Base-by-base conservation (phyloP, 371 early-diverging fungal species). In the Zopfochytrium polystomum region DNA sequence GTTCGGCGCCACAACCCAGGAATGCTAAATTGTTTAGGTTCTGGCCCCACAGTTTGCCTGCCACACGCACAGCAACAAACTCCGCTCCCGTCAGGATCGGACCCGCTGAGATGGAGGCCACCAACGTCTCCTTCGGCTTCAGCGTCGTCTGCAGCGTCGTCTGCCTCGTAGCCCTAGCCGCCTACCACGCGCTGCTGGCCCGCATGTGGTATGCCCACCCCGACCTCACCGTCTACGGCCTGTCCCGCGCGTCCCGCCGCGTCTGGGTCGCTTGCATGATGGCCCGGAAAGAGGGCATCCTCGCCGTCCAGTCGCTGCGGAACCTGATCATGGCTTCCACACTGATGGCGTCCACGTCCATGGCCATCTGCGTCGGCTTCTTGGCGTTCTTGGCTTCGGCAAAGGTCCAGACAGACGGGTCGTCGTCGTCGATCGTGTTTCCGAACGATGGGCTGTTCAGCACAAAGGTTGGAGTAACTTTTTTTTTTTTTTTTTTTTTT, bases 261-360 rank as follows among this genome's bases (percentile, higher is more conserved):
- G n/a, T 42, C 9, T 71, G 71, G 71, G 63, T 67, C 27, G 56
- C 60, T n/a, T 42, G 61, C 38, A 64, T 71, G 58, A 67, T 67
- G 71, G 51, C 34, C n/a, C 60, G 61, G 51, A 66, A 71, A 50
- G 48, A 67, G 27, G 71, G 67, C 35, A 67, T 71, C 49, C 46
- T 71, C 15, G 71, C 71, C 44, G 64, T 76, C 13, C 76, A 76
- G 46, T 66, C 72, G 1, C 63, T 76, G 22, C 38, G 76, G 18
- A 76, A 76, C 62, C 70, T 52, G 44, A 69, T 76, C 44, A 67
- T 76, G 66, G 73, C 67, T 0, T 49, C 73, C 1, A 63, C 65
- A 1, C 48, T 76, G 29, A 53, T 76, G 18, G 76, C 76, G 11
- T 58, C 69, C 9, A 68, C 68, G 2, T 54, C 62, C 15, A 56